Evolutionary conservation across 2,329 filamentous ascomycete genomes (phyloP), one percentile per base, ranked within the genome.

Genomic region (Ambrosiella cleistominuta): DNA sequence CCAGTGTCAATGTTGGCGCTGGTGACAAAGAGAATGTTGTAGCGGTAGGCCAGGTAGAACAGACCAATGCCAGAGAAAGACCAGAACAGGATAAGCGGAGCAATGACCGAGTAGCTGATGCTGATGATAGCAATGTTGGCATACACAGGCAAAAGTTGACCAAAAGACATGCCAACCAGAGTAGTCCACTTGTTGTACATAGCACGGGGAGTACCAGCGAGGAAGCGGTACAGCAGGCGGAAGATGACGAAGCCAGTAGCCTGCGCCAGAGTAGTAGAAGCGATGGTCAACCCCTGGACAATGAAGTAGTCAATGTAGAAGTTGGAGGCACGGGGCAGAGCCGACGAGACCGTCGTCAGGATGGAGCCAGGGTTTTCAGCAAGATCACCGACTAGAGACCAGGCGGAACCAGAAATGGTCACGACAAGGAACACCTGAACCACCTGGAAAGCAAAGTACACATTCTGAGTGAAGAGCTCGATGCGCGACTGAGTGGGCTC

Each of bases 241-340:
- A 85, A 85, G 56, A 90, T 68, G 60, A 89, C 69, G 60, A 91
- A 75, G 11, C 85, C 72, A 1, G 71, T 66, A 11, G 73, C 85
- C 65, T 90, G 86, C 44, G 90, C 77, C 11, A 95, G 69, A 11
- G 83, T 80, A 57, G 81, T 77, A 0, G 85, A 77, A n/a, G 87
- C 83, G 63, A 90, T 80, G 0, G 82, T 84, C 54, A 95, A 72
- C 55, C 88, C 89, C 68, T 95, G 88, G 1, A 95, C 75, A 45
- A 95, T 81, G 63, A 95, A 90, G 71, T 94, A 95, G 12, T 70
- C 88, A 17, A 97, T 83, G 70, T 96, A 98, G 67, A 97, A 94
- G 71, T 95, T 97, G 61, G 89, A 90, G 0, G 88, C 83, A 58
- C 80, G 83, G 15, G 93, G 93, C 5, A 98, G 75, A 60, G 86